Conservation (phyloP, 768 basidiomycete genomes). For the Serendipita vermifera region DNA sequence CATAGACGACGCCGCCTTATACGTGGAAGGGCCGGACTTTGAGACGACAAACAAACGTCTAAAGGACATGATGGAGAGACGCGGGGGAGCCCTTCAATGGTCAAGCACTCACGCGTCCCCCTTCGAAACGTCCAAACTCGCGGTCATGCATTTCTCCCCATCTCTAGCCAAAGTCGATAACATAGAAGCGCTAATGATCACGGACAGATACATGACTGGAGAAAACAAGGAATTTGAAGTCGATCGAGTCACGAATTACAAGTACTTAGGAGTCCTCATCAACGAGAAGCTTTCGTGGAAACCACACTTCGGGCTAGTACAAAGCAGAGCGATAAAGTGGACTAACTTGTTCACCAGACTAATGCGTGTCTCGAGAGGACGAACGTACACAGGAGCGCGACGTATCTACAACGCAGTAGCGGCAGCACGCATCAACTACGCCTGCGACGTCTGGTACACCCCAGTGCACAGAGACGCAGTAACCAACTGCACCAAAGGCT, state of each 20-base stretch:
- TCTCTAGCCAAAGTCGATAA: not conserved
- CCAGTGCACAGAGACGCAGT: not conserved
- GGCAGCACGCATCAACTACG: slow-evolving; percentile 20
- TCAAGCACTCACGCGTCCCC: not conserved
- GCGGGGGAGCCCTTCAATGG: not conserved
- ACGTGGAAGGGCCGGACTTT: not conserved
- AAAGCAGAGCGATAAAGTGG: slow-evolving; percentile 8
- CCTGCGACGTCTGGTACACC: slow-evolving; percentile 7
- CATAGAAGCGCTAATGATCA: not conserved
- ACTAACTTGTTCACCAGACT: not conserved
- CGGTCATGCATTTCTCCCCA: not conserved
- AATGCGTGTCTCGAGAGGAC: not conserved
- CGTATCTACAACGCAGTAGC: slow-evolving; percentile 15
- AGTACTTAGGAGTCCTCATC: slow-evolving; percentile 24
- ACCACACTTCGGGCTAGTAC: slow-evolving; percentile 14
- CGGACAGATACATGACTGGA: not conserved
- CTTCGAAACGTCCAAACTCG: not conserved
- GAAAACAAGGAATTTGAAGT: not conserved
- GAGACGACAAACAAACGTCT: not conserved
- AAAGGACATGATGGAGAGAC: slow-evolving; percentile 1
- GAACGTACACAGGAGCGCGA: not conserved
- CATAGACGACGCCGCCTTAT: not conserved
- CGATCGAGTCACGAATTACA: not conserved
- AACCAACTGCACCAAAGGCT: not conserved
- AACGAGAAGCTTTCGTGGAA: slow-evolving; percentile 23